Conservation (phyloP, 129 eudicot genomes). For the Smallanthus sonchifolius region DNA sequence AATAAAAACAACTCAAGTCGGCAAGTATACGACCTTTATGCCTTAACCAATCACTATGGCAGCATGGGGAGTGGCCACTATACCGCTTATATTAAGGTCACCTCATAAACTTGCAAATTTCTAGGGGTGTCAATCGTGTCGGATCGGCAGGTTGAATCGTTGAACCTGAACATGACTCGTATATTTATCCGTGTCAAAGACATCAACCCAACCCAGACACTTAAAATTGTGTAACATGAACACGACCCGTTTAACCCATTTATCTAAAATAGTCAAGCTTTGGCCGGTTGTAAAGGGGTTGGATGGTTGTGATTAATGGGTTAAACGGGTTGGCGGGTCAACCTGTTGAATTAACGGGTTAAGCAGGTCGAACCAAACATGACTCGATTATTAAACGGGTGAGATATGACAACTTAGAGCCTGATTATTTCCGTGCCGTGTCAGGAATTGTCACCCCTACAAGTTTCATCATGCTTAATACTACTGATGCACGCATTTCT, state of each 20-base stretch:
- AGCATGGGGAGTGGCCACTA: constrained; percentile 99
- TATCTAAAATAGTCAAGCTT: background rate
- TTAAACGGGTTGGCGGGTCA: background rate
- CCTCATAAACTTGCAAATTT: constrained; percentile 3
- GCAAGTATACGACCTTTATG: constrained; percentile 88
- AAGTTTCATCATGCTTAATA: background rate
- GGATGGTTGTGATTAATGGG: background rate
- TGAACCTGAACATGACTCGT: background rate
- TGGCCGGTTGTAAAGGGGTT: background rate
- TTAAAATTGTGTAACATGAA: background rate
- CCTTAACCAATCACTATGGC: constrained; percentile 90
- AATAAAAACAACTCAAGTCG: constrained; percentile 68
- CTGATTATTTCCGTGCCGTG: background rate
- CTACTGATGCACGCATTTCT: background rate
- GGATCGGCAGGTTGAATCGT: background rate
- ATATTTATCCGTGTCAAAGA: background rate
- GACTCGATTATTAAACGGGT: background rate
- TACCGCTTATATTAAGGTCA: constrained; percentile 86
- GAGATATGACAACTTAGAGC: background rate
- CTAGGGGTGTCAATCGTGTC: background rate
- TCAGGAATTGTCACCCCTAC: background rate
- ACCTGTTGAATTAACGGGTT: background rate
- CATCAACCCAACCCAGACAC: background rate
- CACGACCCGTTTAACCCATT: background rate
- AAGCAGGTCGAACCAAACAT: background rate